These are phyloP conservation scores for Anisodus tanguticus DNA, from an alignment of 257 asterid species.

Conservation along the genomic window DNA sequence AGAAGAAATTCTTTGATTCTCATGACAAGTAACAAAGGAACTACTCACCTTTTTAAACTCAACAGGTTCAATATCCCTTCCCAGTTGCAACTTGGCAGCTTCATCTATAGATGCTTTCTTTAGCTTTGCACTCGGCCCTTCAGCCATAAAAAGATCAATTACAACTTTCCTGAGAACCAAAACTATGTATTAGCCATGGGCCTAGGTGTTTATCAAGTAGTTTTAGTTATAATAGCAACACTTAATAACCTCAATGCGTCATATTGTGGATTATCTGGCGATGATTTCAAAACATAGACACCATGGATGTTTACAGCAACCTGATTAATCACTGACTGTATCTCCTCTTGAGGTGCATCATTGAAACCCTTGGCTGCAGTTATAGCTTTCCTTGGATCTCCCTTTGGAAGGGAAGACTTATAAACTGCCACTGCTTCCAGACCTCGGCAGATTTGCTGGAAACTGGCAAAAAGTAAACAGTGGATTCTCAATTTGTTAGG, in stretches of 20 bases:
- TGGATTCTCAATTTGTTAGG: constrained; percentile 7
- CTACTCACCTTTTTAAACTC: constrained; percentile 74
- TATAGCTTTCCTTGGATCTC: constrained; percentile 51
- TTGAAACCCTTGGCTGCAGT: constrained; percentile 59
- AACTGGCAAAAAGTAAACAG: constrained; percentile 51
- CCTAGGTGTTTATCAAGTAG: constrained; percentile 20
- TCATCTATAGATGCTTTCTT: constrained; percentile 65
- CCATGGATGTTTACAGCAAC: constrained; percentile 82
- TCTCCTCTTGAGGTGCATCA: constrained; percentile 62
- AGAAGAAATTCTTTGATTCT: not conserved
- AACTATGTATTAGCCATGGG: not conserved
- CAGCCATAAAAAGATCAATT: constrained; percentile 65
- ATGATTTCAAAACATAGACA: constrained; percentile 75
- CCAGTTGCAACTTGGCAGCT: constrained; percentile 68
- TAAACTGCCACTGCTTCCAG: constrained; percentile 64
- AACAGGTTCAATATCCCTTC: constrained; percentile 43
- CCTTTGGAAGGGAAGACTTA: constrained; percentile 54
- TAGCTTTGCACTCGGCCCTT: constrained; percentile 81
- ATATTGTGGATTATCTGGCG: constrained; percentile 67
- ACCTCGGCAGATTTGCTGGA: constrained; percentile 65
- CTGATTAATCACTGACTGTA: constrained; percentile 59
- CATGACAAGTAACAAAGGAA: constrained; percentile 2
- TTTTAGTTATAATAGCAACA: constrained; percentile 19
- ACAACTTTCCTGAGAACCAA: constrained; percentile 67
- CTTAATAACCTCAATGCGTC: constrained; percentile 67